phyloP scores from a whole-genome alignment of 495 filamentous ascomycete species.

The Tetracladium marchalianum region DNA sequence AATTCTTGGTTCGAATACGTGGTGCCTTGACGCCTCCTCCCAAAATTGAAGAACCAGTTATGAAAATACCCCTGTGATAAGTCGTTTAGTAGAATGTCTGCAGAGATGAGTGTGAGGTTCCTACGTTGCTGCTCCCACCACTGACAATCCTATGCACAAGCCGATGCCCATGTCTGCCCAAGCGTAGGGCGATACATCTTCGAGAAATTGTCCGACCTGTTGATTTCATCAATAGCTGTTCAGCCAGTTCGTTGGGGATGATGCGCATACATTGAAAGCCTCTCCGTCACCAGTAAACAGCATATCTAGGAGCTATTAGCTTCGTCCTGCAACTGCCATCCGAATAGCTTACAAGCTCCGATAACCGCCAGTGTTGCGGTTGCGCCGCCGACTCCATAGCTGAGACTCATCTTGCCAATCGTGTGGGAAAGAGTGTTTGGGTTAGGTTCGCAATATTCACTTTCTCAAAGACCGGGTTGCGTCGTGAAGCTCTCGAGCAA shows the following conservation, averaged over 20 bases:
- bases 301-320: constrained; percentile 58
- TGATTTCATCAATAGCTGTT: constrained; percentile 1
- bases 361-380: constrained; percentile 67
- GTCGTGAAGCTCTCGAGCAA: background rate
- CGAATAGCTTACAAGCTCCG: constrained; percentile 62
- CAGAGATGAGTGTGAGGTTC: background rate
- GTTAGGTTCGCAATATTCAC: too few species aligned
- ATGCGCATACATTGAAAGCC: constrained; percentile 75
- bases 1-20: constrained; percentile 95
- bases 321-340: constrained; percentile 22
- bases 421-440: too few species aligned
- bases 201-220: constrained; percentile 88
- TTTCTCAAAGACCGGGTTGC: background rate
- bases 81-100: constrained; percentile 1
- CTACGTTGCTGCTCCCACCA: constrained; percentile 96
- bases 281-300: constrained; percentile 95
- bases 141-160: constrained; percentile 89
- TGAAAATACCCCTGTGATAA: constrained; percentile 82
- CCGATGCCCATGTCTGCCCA: constrained; percentile 89
- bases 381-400: constrained; percentile 61
- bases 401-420: constrained; percentile 38
- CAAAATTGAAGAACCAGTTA: constrained; percentile 96
- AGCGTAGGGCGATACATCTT: constrained; percentile 84
- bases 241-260: background rate
- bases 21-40: constrained; percentile 94